Base-by-base conservation (phyloP, 208 protist genomes). In the Leishmania gerbilli region DNA sequence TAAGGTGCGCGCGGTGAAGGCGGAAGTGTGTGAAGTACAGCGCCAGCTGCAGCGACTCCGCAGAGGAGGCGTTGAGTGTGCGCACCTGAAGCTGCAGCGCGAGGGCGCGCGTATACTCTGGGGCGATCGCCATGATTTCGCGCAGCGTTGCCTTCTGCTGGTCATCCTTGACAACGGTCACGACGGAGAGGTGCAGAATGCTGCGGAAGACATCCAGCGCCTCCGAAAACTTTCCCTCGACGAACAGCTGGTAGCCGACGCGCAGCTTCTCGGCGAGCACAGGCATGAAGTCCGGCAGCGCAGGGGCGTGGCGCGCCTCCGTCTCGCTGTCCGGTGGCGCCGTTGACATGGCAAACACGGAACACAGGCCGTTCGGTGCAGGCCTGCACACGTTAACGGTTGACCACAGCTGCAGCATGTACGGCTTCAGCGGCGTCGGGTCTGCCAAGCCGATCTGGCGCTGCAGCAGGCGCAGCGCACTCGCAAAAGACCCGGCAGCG, bases 1-100 rank as follows among this genome's bases (percentile, higher is more conserved):
- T 93, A 49, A 99, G 79, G 86, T 99, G 99, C 4, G 88, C 76
- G 11, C 93, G 85, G 79, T 99, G 92, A 24, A 99, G 88, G 53
- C 99, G 95, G 83, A 97, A 99, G 93, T 99, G 96, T 40, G 99
- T 99, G 80, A 99, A 99, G 86, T 99, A 99, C 49, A 99, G 92
- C 1, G 99, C 95, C n/a, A 99, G 87, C 88, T 99, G 98, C 13
- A 94, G 87, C 31, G 90, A 82, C 68, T 96, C 86, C 27, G 74
- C 76, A 6, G 85, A 89, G 72, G 85, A 79, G 11, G 85, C 81
- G 37, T 89, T 88, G n/a, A 93, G 49, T 40, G 88, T 92, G 65
- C 92, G 90, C 45, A 96, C 84, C 37, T 89, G 83, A 40, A 97
- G 85, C 88, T 99, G 95, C 45, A 98, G 82, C 31, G 82, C 83